Percentiles rank a stretch among this genome's conserved stretches.
Conservation (phyloP, 768 basidiomycete genomes). For the Auriculariales sp. region DNA sequence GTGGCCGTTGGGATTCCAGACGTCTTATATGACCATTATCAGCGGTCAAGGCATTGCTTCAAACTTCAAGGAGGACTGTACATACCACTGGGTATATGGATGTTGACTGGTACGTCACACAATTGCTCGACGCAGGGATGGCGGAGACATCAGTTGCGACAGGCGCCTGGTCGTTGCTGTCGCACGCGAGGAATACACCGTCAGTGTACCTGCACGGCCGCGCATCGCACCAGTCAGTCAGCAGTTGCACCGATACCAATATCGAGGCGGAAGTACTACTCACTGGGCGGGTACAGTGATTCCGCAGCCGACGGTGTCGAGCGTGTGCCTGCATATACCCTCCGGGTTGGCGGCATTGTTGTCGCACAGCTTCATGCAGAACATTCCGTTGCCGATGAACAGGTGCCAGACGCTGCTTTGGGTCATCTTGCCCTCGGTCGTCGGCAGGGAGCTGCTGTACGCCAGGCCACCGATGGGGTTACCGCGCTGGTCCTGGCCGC, state of each 20-base stretch:
- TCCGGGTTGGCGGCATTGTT: slow-evolving; percentile 7
- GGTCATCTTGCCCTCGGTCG: slow-evolving; percentile 23
- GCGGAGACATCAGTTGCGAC: too few species aligned
- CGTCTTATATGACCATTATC: too few species aligned
- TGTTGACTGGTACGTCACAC: too few species aligned
- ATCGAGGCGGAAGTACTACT: too few species aligned
- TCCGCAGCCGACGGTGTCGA: slow-evolving; percentile 10
- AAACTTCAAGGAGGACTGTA: too few species aligned
- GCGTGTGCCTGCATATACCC: slow-evolving; percentile 18
- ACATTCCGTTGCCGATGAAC: slow-evolving; percentile 9
- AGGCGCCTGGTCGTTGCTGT: slow-evolving; percentile 12
- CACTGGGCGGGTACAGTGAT: not conserved
- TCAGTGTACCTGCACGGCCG: slow-evolving; percentile 11
- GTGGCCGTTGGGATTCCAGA: too few species aligned
- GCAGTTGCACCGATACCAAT: too few species aligned
- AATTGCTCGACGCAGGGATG: too few species aligned
- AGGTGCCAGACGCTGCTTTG: slow-evolving; percentile 20
- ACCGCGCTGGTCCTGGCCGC: slow-evolving; percentile 20
- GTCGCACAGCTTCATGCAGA: slow-evolving; percentile 10
- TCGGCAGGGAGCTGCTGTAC: slow-evolving; percentile 29
- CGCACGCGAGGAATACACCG: slow-evolving; percentile 10
- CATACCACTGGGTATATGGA: too few species aligned
- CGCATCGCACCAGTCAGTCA: too few species aligned
- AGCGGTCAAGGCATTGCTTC: too few species aligned
- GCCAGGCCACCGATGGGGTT: slow-evolving; percentile 22